Base-by-base conservation (phyloP, 345 rosid species). In the Aethionema arabicum region DNA sequence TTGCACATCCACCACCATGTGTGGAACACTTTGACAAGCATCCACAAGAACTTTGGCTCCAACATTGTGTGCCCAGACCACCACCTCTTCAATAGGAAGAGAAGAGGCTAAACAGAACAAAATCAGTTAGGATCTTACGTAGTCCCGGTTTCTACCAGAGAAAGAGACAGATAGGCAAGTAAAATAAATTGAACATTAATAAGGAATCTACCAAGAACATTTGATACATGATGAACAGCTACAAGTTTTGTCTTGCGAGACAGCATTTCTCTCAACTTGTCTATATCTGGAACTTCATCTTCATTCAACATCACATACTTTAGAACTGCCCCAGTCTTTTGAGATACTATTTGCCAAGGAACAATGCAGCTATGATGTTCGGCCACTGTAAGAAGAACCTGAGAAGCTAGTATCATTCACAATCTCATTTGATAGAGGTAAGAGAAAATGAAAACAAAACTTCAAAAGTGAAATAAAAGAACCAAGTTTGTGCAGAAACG, bases 21-120 rank as follows among this genome's bases (percentile, higher is more conserved):
- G 96, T 3, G 98, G 98, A 69, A 92, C 90, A 70, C 98, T 92
- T 81, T 89, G 95, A 77, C 98, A 92, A 67, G 93, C 95, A 85
- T 87, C 98, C 52, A 92, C 83, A 56, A 92, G 92, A 66, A 89
- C 81, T 76, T 85, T 89, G 2, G 96, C 95, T 52, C 90, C 89
- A 73, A 72, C 86, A 27, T 61, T 70, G 56, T 89, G 93, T 4
- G 93, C 92, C 87, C 90, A 83, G 12, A 52, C 69, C 45, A 78
- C 84, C 59, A 92, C 78, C 12, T 89, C 88, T 78, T 81, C 74
- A 48, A 85, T 59, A 43, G 98, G 95, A 70, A 92, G 96, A 65
- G 73, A 76, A 51, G 95, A 89, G 61, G 93, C 98, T 72, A 61
- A 67, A 55, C 60, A 72, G 14, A 50, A 11, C 44, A 59, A 21